A percentile compares a stretch with the other conserved stretches of the same genome.
phyloP scores from a whole-genome alignment of 352 stramenopile species.

The Phytophthora pseudosyringae region DNA sequence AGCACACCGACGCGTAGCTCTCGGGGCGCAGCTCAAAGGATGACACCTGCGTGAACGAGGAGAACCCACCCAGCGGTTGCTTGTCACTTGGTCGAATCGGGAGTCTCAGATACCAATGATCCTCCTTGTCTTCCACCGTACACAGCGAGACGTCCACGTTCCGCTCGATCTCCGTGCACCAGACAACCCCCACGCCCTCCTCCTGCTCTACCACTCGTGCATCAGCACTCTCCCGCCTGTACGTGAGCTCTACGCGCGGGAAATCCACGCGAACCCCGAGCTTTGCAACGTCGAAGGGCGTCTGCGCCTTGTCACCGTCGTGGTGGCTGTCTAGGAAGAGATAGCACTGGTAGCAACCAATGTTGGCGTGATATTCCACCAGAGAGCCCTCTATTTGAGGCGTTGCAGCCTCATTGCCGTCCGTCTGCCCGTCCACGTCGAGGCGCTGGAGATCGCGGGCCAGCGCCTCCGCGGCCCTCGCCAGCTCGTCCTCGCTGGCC shows the following conservation, averaged over 20 bases:
- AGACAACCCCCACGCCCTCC: slow-evolving; percentile 28
- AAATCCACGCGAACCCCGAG: slow-evolving; percentile 50
- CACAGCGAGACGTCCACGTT: slow-evolving; percentile 55
- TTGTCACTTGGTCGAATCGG: slow-evolving; percentile 59
- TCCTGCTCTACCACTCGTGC: slow-evolving; percentile 1
- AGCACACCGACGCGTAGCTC: slow-evolving; percentile 54
- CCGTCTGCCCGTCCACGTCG: slow-evolving; percentile 5
- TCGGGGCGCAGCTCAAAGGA: slow-evolving; percentile 45
- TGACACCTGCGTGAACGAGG: slow-evolving; percentile 62
- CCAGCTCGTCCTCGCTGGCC: slow-evolving; percentile 41
- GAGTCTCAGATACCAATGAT: slow-evolving; percentile 76
- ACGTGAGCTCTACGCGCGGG: slow-evolving; percentile 41
- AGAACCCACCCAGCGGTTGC: slow-evolving; percentile 54
- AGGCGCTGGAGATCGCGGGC: slow-evolving; percentile 28
- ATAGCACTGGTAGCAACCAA: slow-evolving; percentile 85
- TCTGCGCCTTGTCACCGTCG: background rate
- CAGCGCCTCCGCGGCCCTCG: slow-evolving; percentile 36
- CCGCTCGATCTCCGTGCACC: slow-evolving; percentile 62
- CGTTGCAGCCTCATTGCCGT: slow-evolving; percentile 6
- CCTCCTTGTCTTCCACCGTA: slow-evolving; percentile 41
- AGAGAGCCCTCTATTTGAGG: slow-evolving; percentile 41
- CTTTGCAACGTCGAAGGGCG: slow-evolving; percentile 26
- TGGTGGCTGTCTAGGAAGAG: slow-evolving; percentile 37
- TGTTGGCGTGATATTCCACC: slow-evolving; percentile 84
- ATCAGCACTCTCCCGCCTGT: background rate